Evolutionary conservation across 345 rosid genomes (phyloP).

Genomic region (Brassica rapa): DNA sequence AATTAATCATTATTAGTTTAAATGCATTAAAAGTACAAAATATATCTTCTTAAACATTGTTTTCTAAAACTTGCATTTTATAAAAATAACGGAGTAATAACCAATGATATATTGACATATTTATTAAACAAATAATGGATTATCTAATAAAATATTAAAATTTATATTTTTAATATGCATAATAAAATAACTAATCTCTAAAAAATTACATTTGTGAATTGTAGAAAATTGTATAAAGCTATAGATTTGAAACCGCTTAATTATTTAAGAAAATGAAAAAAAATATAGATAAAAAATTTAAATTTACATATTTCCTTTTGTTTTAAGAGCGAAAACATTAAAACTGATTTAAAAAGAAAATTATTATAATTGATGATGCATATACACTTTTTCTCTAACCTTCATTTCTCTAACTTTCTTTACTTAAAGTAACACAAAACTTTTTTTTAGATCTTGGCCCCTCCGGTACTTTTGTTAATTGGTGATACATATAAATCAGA

Average conservation of each 20-base stretch:
- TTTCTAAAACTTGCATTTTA: background rate
- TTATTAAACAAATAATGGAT: background rate
- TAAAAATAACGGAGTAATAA: too few species aligned
- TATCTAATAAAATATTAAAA: background rate
- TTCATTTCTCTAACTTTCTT: background rate
- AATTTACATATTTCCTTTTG: background rate
- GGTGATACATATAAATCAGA: too few species aligned
- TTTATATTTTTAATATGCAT: background rate
- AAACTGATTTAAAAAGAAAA: background rate
- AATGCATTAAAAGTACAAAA: background rate
- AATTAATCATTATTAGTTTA: too few species aligned
- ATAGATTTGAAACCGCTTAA: background rate
- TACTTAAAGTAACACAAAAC: background rate
- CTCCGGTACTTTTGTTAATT: too few species aligned
- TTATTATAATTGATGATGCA: background rate
- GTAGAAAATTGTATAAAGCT: background rate
- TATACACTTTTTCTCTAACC: background rate
- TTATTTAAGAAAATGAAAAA: background rate
- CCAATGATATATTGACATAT: background rate
- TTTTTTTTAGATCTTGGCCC: too few species aligned
- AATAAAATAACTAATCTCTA: background rate
- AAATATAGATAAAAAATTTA: background rate
- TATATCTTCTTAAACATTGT: too few species aligned
- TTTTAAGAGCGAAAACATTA: background rate
- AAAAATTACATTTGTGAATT: background rate